Percentiles rank a stretch among this genome's conserved stretches.
These are phyloP conservation scores for Aegle marmelos DNA, from an alignment of 345 rosid species.

Conservation along the genomic window DNA sequence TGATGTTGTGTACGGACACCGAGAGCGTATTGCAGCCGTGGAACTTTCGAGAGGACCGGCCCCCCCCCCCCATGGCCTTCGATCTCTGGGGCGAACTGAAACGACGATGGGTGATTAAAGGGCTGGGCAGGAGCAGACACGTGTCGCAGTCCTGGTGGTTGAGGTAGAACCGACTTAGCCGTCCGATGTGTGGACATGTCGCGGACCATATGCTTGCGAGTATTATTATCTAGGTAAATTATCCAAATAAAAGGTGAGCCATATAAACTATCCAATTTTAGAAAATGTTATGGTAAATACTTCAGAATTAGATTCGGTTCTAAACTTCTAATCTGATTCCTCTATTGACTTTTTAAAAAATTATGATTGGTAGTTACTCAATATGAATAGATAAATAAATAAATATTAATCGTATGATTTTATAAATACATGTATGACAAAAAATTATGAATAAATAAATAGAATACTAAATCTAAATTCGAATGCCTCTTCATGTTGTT, in stretches of 20 bases:
- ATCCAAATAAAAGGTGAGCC: too few species aligned
- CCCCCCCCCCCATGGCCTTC: too few species aligned
- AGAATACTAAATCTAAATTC: too few species aligned
- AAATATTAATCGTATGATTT: too few species aligned
- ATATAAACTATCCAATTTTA: background rate
- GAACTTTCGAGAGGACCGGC: conserved; percentile 22
- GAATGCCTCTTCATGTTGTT: background rate
- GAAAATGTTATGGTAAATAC: too few species aligned
- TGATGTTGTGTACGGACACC: background rate
- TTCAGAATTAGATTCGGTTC: too few species aligned
- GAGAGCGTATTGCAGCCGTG: background rate
- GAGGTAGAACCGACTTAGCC: background rate
- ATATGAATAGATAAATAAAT: too few species aligned
- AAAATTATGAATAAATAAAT: background rate
- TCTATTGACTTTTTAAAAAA: too few species aligned
- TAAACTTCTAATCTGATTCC: too few species aligned
- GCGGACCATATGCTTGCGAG: background rate
- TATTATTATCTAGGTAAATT: background rate
- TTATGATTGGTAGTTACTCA: too few species aligned
- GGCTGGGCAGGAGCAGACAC: conserved; percentile 2
- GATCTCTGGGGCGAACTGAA: background rate
- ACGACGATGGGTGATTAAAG: background rate
- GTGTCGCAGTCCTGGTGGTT: conserved; percentile 22
- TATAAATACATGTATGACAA: background rate
- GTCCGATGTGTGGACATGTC: conserved; percentile 12